phyloP scores from a whole-genome alignment of 768 basidiomycete genomes.

The Tephrocybe sp. region DNA sequence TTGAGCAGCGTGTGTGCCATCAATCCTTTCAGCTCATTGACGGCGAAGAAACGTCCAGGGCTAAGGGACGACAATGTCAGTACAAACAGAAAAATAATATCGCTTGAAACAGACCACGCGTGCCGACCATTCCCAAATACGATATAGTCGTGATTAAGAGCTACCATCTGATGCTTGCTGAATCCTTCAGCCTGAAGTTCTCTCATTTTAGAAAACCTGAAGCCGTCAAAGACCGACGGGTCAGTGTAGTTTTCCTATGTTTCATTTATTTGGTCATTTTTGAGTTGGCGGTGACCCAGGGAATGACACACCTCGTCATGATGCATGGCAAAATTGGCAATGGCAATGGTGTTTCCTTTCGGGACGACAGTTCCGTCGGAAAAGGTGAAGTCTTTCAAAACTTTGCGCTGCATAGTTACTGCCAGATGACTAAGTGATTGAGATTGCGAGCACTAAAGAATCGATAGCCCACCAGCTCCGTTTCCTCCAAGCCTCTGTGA shows the following conservation, averaged over 20 bases:
- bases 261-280: background rate
- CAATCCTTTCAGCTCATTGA: conserved; percentile 43
- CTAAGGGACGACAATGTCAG: conserved; percentile 9
- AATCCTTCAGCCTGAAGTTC: conserved; percentile 20
- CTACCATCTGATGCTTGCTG: conserved; percentile 28
- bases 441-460: background rate
- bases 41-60: conserved; percentile 48
- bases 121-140: conserved; percentile 29
- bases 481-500: conserved; percentile 33
- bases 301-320: conserved; percentile 20
- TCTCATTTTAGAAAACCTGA: conserved; percentile 33
- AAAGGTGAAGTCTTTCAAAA: conserved; percentile 38
- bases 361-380: conserved; percentile 43
- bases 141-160: conserved; percentile 23
- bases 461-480: conserved; percentile 19
- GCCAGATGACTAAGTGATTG: background rate
- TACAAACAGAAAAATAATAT: background rate
- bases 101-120: conserved; percentile 14
- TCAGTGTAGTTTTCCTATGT: conserved; percentile 15
- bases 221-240: conserved; percentile 36
- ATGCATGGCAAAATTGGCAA: conserved; percentile 30
- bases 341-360: conserved; percentile 31
- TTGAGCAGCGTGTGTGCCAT: conserved; percentile 36
- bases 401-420: conserved; percentile 28
- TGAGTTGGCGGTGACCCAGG: background rate